phyloP scores from a whole-genome alignment of 345 rosid genomes.

The Citrus cavaleriei region DNA sequence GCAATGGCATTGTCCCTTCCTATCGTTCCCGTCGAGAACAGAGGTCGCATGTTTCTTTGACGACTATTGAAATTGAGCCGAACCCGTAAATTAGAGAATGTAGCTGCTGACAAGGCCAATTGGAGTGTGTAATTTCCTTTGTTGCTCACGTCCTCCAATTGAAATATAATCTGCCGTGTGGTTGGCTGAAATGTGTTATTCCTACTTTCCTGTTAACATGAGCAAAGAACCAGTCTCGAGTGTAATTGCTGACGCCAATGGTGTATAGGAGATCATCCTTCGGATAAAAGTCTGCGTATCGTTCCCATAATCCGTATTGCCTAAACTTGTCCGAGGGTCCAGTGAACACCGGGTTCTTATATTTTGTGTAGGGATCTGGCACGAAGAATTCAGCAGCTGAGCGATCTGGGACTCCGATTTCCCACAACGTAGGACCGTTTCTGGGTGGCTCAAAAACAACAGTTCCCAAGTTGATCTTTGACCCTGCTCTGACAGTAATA shows the following conservation, averaged over 20 bases:
- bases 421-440: too few relatives aligned
- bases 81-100: slow-evolving; percentile 44
- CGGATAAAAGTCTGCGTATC: slow-evolving; percentile 57
- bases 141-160: slow-evolving; percentile 22
- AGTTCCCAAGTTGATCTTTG: too few relatives aligned
- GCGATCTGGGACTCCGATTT: too few relatives aligned
- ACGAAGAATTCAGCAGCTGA: too few relatives aligned
- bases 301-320: slow-evolving; percentile 81
- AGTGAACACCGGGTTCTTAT: slow-evolving; percentile 38
- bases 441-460: too few relatives aligned
- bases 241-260: slow-evolving; percentile 40
- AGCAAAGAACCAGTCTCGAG: slow-evolving; percentile 73
- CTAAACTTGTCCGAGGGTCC: slow-evolving; percentile 44
- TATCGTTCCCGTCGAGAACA: too few relatives aligned
- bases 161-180: slow-evolving; percentile 65
- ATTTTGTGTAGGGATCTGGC: slow-evolving; percentile 18
- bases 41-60: too few relatives aligned
- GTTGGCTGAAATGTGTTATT: slow-evolving; percentile 32
- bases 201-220: slow-evolving; percentile 53
- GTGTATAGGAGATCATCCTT: slow-evolving; percentile 44
- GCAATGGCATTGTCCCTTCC: too few relatives aligned
- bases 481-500: too few relatives aligned
- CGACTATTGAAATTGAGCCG: slow-evolving; percentile 28
- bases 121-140: slow-evolving; percentile 52
- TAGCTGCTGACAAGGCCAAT: slow-evolving; percentile 72